phyloP scores from a whole-genome alignment of 352 stramenopile genomes.

The Phytopythium montanum region DNA sequence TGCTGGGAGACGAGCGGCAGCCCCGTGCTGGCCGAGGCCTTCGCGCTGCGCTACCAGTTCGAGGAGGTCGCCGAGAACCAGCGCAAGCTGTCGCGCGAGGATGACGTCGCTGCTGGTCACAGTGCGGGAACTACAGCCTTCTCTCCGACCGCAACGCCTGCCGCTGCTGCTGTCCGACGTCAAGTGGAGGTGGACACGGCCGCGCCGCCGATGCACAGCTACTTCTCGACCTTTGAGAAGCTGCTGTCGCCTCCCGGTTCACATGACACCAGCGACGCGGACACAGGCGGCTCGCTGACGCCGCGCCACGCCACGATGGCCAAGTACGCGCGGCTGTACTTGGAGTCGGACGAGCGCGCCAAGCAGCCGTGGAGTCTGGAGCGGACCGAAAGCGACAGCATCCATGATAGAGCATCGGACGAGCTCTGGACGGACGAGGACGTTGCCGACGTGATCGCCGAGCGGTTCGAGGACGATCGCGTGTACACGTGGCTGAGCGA shows the following conservation, averaged over 20 bases:
- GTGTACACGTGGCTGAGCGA: slow-evolving; percentile 66
- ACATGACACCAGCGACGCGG: slow-evolving; percentile 1
- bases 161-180: not conserved
- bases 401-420: slow-evolving; percentile 11
- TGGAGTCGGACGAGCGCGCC: slow-evolving; percentile 51
- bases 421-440: slow-evolving; percentile 5
- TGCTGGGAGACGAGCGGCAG: slow-evolving; percentile 25
- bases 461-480: slow-evolving; percentile 41
- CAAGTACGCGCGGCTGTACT: slow-evolving; percentile 79
- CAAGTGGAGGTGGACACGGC: not conserved
- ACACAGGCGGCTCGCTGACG: slow-evolving; percentile 24
- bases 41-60: slow-evolving; percentile 58
- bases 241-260: slow-evolving; percentile 14
- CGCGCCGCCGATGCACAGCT: slow-evolving; percentile 45
- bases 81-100: slow-evolving; percentile 27
- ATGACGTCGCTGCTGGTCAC: slow-evolving; percentile 10
- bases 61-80: slow-evolving; percentile 69
- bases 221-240: slow-evolving; percentile 71
- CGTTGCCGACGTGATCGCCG: slow-evolving; percentile 17
- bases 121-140: not conserved
- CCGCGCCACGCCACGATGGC: slow-evolving; percentile 63
- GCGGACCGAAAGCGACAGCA: slow-evolving; percentile 35
- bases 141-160: not conserved
- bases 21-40: slow-evolving; percentile 44
- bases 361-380: slow-evolving; percentile 60